These are phyloP conservation scores for Alternaria tenuissima DNA, from an alignment of 2,329 filamentous ascomycete species.

Conservation along the genomic window DNA sequence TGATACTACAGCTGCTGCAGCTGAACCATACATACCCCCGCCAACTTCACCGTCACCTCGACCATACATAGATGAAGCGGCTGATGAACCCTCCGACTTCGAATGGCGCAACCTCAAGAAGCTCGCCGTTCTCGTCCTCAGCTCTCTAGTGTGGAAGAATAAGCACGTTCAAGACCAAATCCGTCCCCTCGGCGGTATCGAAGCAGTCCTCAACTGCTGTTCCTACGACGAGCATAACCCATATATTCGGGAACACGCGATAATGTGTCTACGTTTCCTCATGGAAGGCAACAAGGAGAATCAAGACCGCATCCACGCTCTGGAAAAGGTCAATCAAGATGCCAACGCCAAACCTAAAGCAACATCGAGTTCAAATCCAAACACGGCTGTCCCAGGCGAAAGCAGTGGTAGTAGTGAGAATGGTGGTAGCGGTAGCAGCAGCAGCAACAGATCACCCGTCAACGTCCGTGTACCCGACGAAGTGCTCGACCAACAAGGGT, in stretches of 20 bases:
- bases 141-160: constrained; percentile 87
- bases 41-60: constrained; percentile 46
- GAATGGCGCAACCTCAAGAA: constrained; percentile 89
- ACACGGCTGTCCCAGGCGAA: neutral
- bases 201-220: constrained; percentile 87
- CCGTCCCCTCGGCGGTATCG: constrained; percentile 82
- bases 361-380: neutral
- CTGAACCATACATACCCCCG: constrained; percentile 55
- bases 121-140: constrained; percentile 88
- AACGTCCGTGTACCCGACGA: constrained; percentile 55
- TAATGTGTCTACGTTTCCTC: constrained; percentile 62
- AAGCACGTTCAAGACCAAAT: constrained; percentile 87
- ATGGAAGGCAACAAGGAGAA: constrained; percentile 78
- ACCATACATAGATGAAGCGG: constrained; percentile 57
- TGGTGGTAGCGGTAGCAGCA: neutral
- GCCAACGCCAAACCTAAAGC: constrained; percentile 22
- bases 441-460: constrained; percentile 27
- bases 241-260: constrained; percentile 84
- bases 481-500: constrained; percentile 58
- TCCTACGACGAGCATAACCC: constrained; percentile 92
- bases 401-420: neutral
- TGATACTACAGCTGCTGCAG: constrained; percentile 57
- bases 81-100: constrained; percentile 70
- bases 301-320: constrained; percentile 73
- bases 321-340: constrained; percentile 53